Evolutionary conservation across 2,329 filamentous ascomycete genomes (phyloP).

Genomic region (Arthrinium phaeospermum): DNA sequence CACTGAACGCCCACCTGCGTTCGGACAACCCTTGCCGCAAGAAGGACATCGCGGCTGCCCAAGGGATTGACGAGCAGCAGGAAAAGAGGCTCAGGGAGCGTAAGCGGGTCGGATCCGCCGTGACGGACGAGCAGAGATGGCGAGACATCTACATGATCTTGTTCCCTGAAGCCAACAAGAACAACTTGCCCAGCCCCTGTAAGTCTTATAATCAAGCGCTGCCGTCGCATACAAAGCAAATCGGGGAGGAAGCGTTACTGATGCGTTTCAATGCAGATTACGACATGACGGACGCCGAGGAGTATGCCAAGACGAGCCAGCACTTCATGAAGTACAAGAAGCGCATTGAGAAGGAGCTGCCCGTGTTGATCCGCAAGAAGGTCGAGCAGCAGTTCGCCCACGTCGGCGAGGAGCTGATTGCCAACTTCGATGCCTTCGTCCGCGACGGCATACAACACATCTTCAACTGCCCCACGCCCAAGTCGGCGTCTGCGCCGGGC

Average conservation of each 20-base stretch:
- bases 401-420: slow-evolving; percentile 32
- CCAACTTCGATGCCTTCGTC: slow-evolving; percentile 34
- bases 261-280: slow-evolving; percentile 29
- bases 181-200: slow-evolving; percentile 39
- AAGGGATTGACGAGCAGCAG: slow-evolving; percentile 37
- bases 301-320: slow-evolving; percentile 28
- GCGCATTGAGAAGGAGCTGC: slow-evolving; percentile 35
- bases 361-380: slow-evolving; percentile 33
- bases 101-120: slow-evolving; percentile 32
- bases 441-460: slow-evolving; percentile 29
- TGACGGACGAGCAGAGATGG: slow-evolving; percentile 38
- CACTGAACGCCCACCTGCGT: slow-evolving; percentile 35
- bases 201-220: slow-evolving; percentile 19
- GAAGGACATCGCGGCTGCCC: slow-evolving; percentile 28
- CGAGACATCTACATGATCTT: slow-evolving; percentile 39
- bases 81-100: slow-evolving; percentile 36
- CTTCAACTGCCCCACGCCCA: slow-evolving; percentile 31
- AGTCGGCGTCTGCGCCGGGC: not conserved
- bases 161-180: slow-evolving; percentile 35
- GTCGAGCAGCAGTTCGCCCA: slow-evolving; percentile 36
- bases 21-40: slow-evolving; percentile 37
- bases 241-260: slow-evolving; percentile 24
- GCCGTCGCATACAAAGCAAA: not conserved
- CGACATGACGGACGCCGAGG: slow-evolving; percentile 30
- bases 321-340: slow-evolving; percentile 33